Percentiles rank a stretch among this genome's conserved stretches.
Evolutionary conservation across 177 flowering plant genomes (phyloP).

Genomic region (Telopea speciosissima): DNA sequence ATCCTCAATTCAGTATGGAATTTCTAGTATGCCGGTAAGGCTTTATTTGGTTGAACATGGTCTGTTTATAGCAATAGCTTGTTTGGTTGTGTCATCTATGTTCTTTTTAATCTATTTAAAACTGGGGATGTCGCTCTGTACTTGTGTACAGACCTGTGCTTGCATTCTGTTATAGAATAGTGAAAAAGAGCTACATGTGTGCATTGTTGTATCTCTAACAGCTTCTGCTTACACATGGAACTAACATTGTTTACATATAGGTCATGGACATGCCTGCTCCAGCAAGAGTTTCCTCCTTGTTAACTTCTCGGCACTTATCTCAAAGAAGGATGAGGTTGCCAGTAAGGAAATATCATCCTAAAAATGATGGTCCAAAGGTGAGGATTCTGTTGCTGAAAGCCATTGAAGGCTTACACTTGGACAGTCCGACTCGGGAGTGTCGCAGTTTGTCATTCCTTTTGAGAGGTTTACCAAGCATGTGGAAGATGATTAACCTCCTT

Average conservation of each 20-base stretch:
- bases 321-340: slow-evolving; percentile 78
- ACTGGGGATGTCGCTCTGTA: neutral
- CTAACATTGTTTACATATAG: slow-evolving; percentile 33
- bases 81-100: neutral
- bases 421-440: neutral
- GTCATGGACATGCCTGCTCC: slow-evolving; percentile 81
- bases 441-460: neutral
- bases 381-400: slow-evolving; percentile 3
- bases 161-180: neutral
- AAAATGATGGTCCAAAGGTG: slow-evolving; percentile 72
- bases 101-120: neutral
- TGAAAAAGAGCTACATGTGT: neutral
- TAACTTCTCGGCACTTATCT: slow-evolving; percentile 82
- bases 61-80: neutral
- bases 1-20: slow-evolving; percentile 90
- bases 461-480: neutral
- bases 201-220: neutral
- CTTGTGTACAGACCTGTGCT: no score
- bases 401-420: neutral
- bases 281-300: slow-evolving; percentile 70
- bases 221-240: neutral
- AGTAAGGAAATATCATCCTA: slow-evolving; percentile 80
- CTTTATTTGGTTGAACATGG: neutral
- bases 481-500: slow-evolving; percentile 2
- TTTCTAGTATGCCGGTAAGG: slow-evolving; percentile 89